Evolutionary conservation across 305 asterid genomes (phyloP), one percentile per base, ranked within the genome.

Genomic region (Lippia alba): DNA sequence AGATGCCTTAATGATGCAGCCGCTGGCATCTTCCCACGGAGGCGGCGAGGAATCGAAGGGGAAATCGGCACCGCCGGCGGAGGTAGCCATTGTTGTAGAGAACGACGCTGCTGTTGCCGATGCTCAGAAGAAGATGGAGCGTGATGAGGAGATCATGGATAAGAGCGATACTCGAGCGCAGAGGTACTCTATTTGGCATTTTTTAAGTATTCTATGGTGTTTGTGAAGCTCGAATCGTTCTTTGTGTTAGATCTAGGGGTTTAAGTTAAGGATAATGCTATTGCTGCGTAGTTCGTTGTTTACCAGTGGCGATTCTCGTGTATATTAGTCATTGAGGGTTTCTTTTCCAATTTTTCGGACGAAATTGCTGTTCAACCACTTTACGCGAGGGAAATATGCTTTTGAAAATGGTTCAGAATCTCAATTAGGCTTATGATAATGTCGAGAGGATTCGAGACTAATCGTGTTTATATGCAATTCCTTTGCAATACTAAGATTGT

Each of bases 91-190:
- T 41, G 68, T 33, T 64, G 67, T 15, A 16, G 73, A 75, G 0
- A 79, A 30, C 15, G 18, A 62, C 70, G 67, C 63, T 49, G 61
- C 50, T 56, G 74, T 48, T 24, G 30, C 30, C 3, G 30, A 24
- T 24, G 30, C 30, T 24, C 30, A 24, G 30, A 24, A 24, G 30
- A 24, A 24, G 30, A 24, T 24, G 30, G 30, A 24, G 30, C 84
- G 92, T n/a, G 92, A 86, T 10, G 89, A 86, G 30, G 30, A 24
- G 3, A 24, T 24, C 30, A 24, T 24, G 30, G 30, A 24, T 1
- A 24, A 24, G 30, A 3, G 30, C 30, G 3, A 24, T 53, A 76
- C 90, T 56, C 83, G 89, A 57, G 89, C 92, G 4, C 83, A 84
- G 73, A 82, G 89, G 92, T 86, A 80, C 12, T 58, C 18, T 36